phyloP scores from a whole-genome alignment of 1,284 basidiomycete genomes.

The Marasmius sp. region DNA sequence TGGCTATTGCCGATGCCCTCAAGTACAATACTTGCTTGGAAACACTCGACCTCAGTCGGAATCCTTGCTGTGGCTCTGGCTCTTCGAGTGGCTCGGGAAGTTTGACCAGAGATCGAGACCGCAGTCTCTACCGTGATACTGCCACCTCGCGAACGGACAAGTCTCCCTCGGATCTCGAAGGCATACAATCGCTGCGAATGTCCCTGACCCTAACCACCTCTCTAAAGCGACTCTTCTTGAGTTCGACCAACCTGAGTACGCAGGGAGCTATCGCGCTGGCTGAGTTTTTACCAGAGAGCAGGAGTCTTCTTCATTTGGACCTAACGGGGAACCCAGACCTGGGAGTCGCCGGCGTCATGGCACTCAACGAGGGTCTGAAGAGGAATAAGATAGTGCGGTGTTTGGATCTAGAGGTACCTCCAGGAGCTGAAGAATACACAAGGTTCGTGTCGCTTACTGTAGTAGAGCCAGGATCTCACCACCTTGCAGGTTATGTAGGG shows the following conservation, averaged over 20 bases:
- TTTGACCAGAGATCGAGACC: constrained; percentile 10
- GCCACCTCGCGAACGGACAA: background rate
- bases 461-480: constrained; percentile 7
- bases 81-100: constrained; percentile 84
- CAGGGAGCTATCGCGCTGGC: constrained; percentile 93
- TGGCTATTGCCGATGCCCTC: constrained; percentile 85
- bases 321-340: constrained; percentile 71
- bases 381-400: constrained; percentile 86
- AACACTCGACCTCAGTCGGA: constrained; percentile 90
- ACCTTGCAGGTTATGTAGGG: constrained; percentile 62
- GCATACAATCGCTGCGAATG: constrained; percentile 82
- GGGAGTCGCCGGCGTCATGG: constrained; percentile 91
- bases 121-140: background rate
- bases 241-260: constrained; percentile 79
- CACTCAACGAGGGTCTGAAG: constrained; percentile 83
- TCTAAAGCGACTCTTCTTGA: constrained; percentile 90
- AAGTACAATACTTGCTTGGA: constrained; percentile 96
- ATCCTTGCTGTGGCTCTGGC: constrained; percentile 79
- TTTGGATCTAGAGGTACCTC: constrained; percentile 90
- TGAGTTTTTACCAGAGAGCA: constrained; percentile 86
- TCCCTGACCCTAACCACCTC: constrained; percentile 93
- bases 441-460: constrained; percentile 36
- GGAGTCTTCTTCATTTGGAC: constrained; percentile 38
- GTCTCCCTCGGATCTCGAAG: constrained; percentile 3
- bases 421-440: constrained; percentile 88